These are phyloP conservation scores for Trametes cingulata DNA, from an alignment of 768 basidiomycete genomes.

Conservation along the genomic window DNA sequence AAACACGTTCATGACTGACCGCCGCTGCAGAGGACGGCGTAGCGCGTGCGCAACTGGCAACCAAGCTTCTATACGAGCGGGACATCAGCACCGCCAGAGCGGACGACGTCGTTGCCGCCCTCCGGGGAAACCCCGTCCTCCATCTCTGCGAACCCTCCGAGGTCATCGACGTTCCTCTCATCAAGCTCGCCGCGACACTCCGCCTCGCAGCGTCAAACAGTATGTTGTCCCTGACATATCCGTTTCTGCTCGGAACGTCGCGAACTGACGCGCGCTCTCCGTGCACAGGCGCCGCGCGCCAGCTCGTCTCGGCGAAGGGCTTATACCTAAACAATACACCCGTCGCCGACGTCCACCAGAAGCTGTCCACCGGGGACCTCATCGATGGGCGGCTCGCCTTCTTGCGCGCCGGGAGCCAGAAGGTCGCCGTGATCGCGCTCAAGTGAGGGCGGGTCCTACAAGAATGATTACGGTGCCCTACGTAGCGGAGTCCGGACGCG, in stretches of 20 bases:
- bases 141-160: constrained; percentile 51
- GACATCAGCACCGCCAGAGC: constrained; percentile 43
- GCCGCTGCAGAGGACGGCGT: constrained; percentile 23
- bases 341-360: constrained; percentile 51
- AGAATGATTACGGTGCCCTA: not conserved
- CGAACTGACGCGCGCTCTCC: not conserved
- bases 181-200: constrained; percentile 61
- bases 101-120: constrained; percentile 57
- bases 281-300: constrained; percentile 60
- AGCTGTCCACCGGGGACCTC: constrained; percentile 46
- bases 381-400: constrained; percentile 64
- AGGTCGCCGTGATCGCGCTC: constrained; percentile 56
- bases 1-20: not conserved
- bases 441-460: not conserved
- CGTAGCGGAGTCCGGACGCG: no score
- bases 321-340: constrained; percentile 70
- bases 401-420: constrained; percentile 75
- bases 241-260: not conserved
- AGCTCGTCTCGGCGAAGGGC: constrained; percentile 63
- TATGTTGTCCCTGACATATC: constrained; percentile 36
- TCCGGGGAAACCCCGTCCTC: constrained; percentile 67
- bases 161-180: constrained; percentile 52
- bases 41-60: constrained; percentile 26
- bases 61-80: constrained; percentile 29
- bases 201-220: constrained; percentile 65